Base-by-base conservation (phyloP, 169 alveolate genomes). In the Plasmodium gonderi region DNA sequence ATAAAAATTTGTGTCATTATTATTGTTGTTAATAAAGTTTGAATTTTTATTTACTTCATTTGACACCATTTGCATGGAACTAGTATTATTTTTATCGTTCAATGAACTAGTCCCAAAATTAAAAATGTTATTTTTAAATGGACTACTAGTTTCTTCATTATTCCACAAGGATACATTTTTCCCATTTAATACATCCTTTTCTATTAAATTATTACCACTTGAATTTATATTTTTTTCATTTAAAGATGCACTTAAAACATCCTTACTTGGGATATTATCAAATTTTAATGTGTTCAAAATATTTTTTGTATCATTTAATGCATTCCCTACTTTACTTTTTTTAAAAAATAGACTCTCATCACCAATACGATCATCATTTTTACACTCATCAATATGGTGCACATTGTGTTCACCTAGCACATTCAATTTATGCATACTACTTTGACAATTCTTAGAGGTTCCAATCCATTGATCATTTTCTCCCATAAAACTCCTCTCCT, bases 301-400 rank as follows among this genome's bases (percentile, higher is more conserved):
- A 54, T 87, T 54, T 74, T 87, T 87, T 9, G 93, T 74, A 40
- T 75, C 74, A 87, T 26, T 75, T 74, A 87, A 65, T 5, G 80
- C 68, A 31, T 33, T 87, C 0, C 85, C 93, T 31, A 87, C 38
- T 75, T 49, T 74, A 65, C 93, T 87, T 42, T 87, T 87, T 87
- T 87, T 74, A 31, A 87, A 87, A 78, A 87, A 75, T 14, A 87
- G 12, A 29, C 36, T 54, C 14, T 87, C 93, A 9, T 64, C 93
- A 9, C 64, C 42, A 51, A 20, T 40, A 64, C 20, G 14, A 23
- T n/a, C 44, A 79, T 65, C 42, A 0, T 64, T 11, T 20, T 20
- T 64, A 64, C 49, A 44, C 11, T 36, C 69, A n/a, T n/a, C 12
- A 0, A 11, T 68, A 20, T 82, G 6, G 72, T 60, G 17, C 12